Evolutionary conservation across 805 yeast species (phyloP).

Genomic region (Jamesozyma jinghongensis): DNA sequence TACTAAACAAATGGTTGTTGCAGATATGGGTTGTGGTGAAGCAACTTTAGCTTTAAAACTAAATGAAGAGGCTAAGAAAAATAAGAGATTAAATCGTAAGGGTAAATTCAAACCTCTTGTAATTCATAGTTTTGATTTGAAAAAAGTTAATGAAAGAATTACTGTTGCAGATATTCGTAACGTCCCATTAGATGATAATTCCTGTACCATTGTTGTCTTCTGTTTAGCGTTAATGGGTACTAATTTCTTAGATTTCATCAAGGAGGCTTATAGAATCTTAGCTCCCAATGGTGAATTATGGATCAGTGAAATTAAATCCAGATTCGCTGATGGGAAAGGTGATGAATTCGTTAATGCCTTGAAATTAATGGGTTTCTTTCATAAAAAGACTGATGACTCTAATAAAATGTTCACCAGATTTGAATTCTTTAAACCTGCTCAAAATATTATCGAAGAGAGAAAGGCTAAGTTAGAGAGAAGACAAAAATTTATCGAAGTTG

Average conservation of each 20-base stretch:
- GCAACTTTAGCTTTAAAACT: constrained; percentile 75
- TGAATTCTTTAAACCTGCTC: constrained; percentile 84
- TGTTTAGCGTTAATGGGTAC: constrained; percentile 97
- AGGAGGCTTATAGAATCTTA: constrained; percentile 80
- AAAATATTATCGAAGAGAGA: constrained; percentile 54
- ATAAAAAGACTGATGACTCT: constrained; percentile 72
- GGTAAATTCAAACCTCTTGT: constrained; percentile 39
- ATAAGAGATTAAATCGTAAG: constrained; percentile 23
- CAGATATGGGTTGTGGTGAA: constrained; percentile 99
- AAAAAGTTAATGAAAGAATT: constrained; percentile 77
- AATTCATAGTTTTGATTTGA: constrained; percentile 86
- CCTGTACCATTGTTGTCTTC: constrained; percentile 82
- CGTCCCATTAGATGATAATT: constrained; percentile 73
- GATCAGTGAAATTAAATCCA: constrained; percentile 95
- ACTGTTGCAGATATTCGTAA: constrained; percentile 94
- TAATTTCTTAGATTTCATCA: constrained; percentile 81
- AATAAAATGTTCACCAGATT: constrained; percentile 94
- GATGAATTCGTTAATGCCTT: constrained; percentile 74
- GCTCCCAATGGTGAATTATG: constrained; percentile 91
- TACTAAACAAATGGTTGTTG: constrained; percentile 56
- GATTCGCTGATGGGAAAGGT: constrained; percentile 70
- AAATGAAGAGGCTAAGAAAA: constrained; percentile 37
- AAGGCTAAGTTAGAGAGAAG: constrained; percentile 52
- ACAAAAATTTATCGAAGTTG: constrained; percentile 62
- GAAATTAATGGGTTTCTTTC: constrained; percentile 75